phyloP scores from a whole-genome alignment of 2,329 filamentous ascomycete species.

The Tricladium varicosporioides region DNA sequence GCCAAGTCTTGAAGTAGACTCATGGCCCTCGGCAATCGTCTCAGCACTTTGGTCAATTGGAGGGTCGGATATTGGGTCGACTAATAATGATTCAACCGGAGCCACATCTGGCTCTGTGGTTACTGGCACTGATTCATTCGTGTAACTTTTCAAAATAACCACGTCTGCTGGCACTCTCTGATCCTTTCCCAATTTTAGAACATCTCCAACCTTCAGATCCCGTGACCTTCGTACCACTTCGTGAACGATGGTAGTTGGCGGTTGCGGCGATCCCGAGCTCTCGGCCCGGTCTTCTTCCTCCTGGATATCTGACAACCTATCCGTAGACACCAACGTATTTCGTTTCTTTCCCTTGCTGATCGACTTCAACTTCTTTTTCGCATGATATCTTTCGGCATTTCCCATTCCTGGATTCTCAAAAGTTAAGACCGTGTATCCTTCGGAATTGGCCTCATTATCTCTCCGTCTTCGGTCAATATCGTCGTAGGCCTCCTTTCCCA shows the following conservation, averaged over 20 bases:
- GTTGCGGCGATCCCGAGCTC: slow-evolving; percentile 38
- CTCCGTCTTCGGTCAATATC: slow-evolving; percentile 83
- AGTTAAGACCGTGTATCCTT: slow-evolving; percentile 75
- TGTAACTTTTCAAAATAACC: slow-evolving; percentile 81
- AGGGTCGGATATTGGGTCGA: slow-evolving; percentile 32
- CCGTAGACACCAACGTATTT: slow-evolving; percentile 34
- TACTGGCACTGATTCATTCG: slow-evolving; percentile 48
- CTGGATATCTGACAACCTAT: slow-evolving; percentile 61
- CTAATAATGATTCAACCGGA: slow-evolving; percentile 25
- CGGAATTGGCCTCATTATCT: slow-evolving; percentile 92
- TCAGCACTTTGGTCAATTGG: slow-evolving; percentile 24
- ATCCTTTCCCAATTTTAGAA: slow-evolving; percentile 89
- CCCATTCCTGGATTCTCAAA: slow-evolving; percentile 58
- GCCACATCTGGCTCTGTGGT: slow-evolving; percentile 10
- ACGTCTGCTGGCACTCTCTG: slow-evolving; percentile 94
- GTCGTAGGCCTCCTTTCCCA: slow-evolving; percentile 94
- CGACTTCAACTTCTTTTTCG: slow-evolving; percentile 48
- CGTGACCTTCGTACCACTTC: slow-evolving; percentile 79
- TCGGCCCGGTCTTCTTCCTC: slow-evolving; percentile 63
- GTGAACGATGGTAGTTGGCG: slow-evolving; percentile 50
- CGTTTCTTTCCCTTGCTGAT: slow-evolving; percentile 40
- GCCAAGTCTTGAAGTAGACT: slow-evolving; percentile 26
- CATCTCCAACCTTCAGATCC: slow-evolving; percentile 90
- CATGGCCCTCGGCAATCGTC: slow-evolving; percentile 21
- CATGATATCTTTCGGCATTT: slow-evolving; percentile 34